Conservation (phyloP, 768 basidiomycete species). For the Tephrocybe sp. region DNA sequence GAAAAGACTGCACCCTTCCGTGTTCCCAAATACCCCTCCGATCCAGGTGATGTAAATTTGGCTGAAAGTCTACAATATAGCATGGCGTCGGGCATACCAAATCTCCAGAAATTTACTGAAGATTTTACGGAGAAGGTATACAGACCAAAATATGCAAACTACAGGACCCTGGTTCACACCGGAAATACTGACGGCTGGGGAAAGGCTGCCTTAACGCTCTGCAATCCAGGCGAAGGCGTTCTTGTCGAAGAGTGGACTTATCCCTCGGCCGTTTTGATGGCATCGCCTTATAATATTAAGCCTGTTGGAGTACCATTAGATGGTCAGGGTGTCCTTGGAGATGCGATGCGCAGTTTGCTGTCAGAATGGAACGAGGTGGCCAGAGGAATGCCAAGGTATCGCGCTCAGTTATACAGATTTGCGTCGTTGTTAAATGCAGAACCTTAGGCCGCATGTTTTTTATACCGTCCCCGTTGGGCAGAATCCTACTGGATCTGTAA, state of each 20-base stretch:
- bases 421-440: background rate
- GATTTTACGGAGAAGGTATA: slow-evolving; percentile 55
- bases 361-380: slow-evolving; percentile 61
- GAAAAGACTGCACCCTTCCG: slow-evolving; percentile 46
- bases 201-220: slow-evolving; percentile 56
- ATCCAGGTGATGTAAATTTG: slow-evolving; percentile 52
- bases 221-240: slow-evolving; percentile 62
- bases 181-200: slow-evolving; percentile 76
- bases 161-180: slow-evolving; percentile 49
- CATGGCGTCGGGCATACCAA: slow-evolving; percentile 48
- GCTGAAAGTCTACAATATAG: slow-evolving; percentile 69
- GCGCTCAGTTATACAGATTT: background rate
- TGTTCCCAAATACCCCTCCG: slow-evolving; percentile 58
- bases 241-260: slow-evolving; percentile 75
- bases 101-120: slow-evolving; percentile 52
- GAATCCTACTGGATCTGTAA: slow-evolving; percentile 75
- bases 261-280: slow-evolving; percentile 44
- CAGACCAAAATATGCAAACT: slow-evolving; percentile 62
- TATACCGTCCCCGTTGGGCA: slow-evolving; percentile 82
- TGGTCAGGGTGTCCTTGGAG: slow-evolving; percentile 62
- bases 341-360: slow-evolving; percentile 56
- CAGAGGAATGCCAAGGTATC: slow-evolving; percentile 54
- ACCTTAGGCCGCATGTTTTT: slow-evolving; percentile 61
- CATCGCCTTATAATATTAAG: slow-evolving; percentile 37
- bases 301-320: slow-evolving; percentile 67